Base-by-base conservation (phyloP, 805 yeast species). In the Barnettozyma californica region DNA sequence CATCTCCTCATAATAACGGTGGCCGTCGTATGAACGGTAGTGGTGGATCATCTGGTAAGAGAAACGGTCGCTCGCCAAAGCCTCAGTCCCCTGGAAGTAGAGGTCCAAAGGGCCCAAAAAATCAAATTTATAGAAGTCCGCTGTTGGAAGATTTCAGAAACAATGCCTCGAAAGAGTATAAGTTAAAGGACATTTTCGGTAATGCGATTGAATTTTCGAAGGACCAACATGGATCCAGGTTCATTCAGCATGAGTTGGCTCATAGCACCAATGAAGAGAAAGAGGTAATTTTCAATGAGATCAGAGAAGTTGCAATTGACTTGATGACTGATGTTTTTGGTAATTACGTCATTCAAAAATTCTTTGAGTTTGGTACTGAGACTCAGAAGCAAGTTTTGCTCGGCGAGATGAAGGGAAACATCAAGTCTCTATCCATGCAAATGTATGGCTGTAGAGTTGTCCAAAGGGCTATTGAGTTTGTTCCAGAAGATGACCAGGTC, bases 371-470 rank as follows among this genome's bases (percentile, higher is more conserved):
- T 59, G 97, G 97, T 29, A 72, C 83, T 4, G 74, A 67, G 23
- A 75, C 80, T 21, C 97, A 92, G 63, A 81, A 77, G 59, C 74
- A 78, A 29, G 74, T 83, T 11, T 71, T 94, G 53, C 78, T 88
- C 45, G 83, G 77, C 36, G 73, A 75, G 46, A 84, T 90, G 90
- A 73, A 74, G 48, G 89, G 91, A 8, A 83, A 83, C 44, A 80
- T 94, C 61, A 76, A 85, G 53, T 76, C 75, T 19, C 71, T 94
- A 48, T 85, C 97, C 0, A 68, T 90, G 61, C 98, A 94, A 62
- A 92, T 92, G 97, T 94, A 94, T 66, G 98, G 98, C 2, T 94
- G 99, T 65, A 77, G 99, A 55, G 99, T 94, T 43, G 95, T 94
- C 33, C 99, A 94, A 68, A 78, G 89, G 61, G 97, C 97, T 1